A percentile compares a stretch with the other conserved stretches of the same genome.
Evolutionary conservation across 2,329 filamentous ascomycete species (phyloP).

Genomic region (Scedosporium apiospermum): DNA sequence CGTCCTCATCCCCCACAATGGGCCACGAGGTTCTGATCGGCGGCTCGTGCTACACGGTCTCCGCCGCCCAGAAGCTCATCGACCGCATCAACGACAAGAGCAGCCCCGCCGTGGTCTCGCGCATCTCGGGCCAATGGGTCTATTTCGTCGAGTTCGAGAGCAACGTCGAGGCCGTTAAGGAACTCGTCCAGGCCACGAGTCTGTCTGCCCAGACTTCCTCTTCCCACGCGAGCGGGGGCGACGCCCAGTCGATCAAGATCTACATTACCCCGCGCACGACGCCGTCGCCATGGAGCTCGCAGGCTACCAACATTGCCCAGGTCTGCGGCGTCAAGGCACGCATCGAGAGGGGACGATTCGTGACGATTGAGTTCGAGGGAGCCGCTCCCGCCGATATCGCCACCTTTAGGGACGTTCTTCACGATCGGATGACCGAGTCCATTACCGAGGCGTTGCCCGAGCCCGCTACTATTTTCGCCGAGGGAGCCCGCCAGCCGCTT

Average conservation of each 20-base stretch:
- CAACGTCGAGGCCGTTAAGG: constrained; percentile 30
- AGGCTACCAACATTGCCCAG: constrained; percentile 86
- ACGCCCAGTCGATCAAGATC: constrained; percentile 46
- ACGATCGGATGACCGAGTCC: constrained; percentile 94
- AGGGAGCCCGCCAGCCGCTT: constrained; percentile 52
- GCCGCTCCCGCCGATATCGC: constrained; percentile 31
- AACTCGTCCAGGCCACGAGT: constrained; percentile 22
- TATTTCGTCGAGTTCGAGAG: constrained; percentile 58
- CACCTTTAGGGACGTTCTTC: constrained; percentile 58
- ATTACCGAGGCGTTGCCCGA: constrained; percentile 60
- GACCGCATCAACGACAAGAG: not conserved
- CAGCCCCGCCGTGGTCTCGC: constrained; percentile 32
- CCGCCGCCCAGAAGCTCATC: not conserved
- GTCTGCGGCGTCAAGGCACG: constrained; percentile 74
- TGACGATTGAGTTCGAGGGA: constrained; percentile 57
- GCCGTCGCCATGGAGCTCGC: constrained; percentile 86
- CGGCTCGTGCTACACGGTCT: constrained; percentile 1
- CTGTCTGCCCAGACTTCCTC: constrained; percentile 28
- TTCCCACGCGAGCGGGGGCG: constrained; percentile 27
- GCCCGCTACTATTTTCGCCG: constrained; percentile 68
- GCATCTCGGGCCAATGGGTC: constrained; percentile 44
- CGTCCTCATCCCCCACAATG: not conserved
- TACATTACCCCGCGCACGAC: constrained; percentile 78
- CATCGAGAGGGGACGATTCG: constrained; percentile 77
- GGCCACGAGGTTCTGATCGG: not conserved